phyloP scores from a whole-genome alignment of 2,329 filamentous ascomycete species.

The Xylogone sp. region DNA sequence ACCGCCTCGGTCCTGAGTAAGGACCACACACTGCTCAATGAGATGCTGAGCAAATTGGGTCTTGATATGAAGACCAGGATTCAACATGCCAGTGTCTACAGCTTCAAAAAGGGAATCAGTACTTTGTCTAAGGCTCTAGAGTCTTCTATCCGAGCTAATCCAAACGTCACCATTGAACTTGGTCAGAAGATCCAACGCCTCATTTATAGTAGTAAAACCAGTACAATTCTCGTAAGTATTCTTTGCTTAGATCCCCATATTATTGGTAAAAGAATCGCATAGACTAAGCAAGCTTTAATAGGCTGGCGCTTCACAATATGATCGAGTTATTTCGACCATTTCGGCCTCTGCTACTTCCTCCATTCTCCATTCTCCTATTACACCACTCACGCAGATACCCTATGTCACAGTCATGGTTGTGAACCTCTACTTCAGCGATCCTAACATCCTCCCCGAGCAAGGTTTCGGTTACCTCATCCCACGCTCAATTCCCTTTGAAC shows the following conservation, averaged over 20 bases:
- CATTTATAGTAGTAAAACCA: conserved; percentile 30
- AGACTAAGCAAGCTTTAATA: neutral
- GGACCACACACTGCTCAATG: conserved; percentile 1
- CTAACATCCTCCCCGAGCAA: conserved; percentile 55
- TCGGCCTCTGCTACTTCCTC: conserved; percentile 10
- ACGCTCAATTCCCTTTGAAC: conserved; percentile 60
- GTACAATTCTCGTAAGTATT: conserved; percentile 40
- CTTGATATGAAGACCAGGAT: conserved; percentile 18
- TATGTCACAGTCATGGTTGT: conserved; percentile 86
- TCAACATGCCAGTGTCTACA: conserved; percentile 34
- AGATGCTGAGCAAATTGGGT: conserved; percentile 9
- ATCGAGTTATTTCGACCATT: conserved; percentile 65
- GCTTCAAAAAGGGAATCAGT: conserved; percentile 58
- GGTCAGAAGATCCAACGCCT: conserved; percentile 46
- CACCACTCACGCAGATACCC: conserved; percentile 47
- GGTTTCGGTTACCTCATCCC: conserved; percentile 95
- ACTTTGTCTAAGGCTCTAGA: conserved; percentile 54
- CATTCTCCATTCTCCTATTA: conserved; percentile 29
- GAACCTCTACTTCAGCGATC: conserved; percentile 76
- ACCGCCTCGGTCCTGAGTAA: neutral
- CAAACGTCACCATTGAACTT: conserved; percentile 58
- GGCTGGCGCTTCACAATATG: conserved; percentile 29
- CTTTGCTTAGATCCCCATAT: neutral
- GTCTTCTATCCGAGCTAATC: conserved; percentile 41
- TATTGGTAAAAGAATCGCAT: neutral